Percentiles rank a stretch among this genome's conserved stretches.
These are phyloP conservation scores for Brassica juncea DNA, from an alignment of 345 rosid genomes.

Conservation along the genomic window DNA sequence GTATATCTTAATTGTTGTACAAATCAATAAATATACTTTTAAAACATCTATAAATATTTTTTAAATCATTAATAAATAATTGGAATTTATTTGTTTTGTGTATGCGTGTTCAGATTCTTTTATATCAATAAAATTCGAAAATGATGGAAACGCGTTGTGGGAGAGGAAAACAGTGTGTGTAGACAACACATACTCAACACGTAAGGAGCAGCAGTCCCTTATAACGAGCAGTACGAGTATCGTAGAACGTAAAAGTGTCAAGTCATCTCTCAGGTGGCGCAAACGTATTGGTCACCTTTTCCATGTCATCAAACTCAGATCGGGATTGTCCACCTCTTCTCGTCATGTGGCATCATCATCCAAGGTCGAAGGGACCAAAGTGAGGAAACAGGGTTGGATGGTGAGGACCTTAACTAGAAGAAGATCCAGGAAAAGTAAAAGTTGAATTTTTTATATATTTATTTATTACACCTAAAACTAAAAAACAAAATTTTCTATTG, in stretches of 20 bases:
- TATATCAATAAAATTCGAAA: constrained; percentile 87
- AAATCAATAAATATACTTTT: background rate
- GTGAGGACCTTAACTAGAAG: constrained; percentile 74
- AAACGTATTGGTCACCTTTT: constrained; percentile 79
- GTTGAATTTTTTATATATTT: constrained; percentile 15
- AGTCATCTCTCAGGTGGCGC: constrained; percentile 80
- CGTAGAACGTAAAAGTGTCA: constrained; percentile 64
- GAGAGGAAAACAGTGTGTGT: constrained; percentile 63
- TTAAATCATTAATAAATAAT: background rate
- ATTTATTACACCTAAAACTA: background rate
- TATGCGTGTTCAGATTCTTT: constrained; percentile 63
- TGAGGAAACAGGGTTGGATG: constrained; percentile 79
- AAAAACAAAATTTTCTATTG: background rate
- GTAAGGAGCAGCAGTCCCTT: constrained; percentile 40
- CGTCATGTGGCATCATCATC: constrained; percentile 65
- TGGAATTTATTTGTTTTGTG: background rate
- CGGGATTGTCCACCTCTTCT: constrained; percentile 54
- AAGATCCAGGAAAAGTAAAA: constrained; percentile 50
- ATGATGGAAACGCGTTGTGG: constrained; percentile 86
- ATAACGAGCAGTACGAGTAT: constrained; percentile 50
- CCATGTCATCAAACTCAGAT: constrained; percentile 74
- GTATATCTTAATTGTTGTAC: background rate
- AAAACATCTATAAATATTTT: no score
- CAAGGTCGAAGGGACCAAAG: constrained; percentile 74
- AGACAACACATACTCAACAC: constrained; percentile 45